phyloP scores from a whole-genome alignment of 495 filamentous ascomycete genomes.

The Sordaria brevicollis region DNA sequence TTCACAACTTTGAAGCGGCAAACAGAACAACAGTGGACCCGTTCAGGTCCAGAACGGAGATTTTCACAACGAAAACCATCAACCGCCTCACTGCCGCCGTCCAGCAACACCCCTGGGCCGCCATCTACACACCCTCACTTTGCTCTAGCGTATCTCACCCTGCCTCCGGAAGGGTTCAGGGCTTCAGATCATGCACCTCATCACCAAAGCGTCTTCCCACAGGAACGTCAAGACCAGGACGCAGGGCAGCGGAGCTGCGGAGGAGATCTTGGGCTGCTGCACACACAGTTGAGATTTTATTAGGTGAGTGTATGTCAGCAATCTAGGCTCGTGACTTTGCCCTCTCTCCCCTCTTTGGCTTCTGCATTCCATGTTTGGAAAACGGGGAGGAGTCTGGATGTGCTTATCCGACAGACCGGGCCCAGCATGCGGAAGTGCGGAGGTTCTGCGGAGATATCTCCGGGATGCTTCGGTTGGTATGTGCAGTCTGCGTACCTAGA shows the following conservation, averaged over 20 bases:
- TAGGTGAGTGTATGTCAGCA: neutral
- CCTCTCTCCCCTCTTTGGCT: neutral
- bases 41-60: neutral
- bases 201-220: neutral
- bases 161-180: neutral
- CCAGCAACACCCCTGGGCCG: too few species aligned
- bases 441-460: too few species aligned
- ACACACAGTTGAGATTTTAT: neutral
- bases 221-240: neutral
- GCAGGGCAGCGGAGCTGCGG: neutral
- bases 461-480: too few species aligned
- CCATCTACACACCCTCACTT: neutral
- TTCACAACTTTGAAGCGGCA: neutral
- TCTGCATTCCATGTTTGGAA: neutral
- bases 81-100: neutral
- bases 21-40: neutral
- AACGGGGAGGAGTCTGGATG: neutral
- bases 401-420: neutral
- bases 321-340: neutral
- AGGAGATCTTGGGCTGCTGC: neutral
- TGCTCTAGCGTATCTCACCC: neutral
- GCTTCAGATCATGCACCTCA: neutral
- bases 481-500: neutral
- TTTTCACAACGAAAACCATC: neutral
- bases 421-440: neutral